These are phyloP conservation scores for Xylariaceae sp. DNA, from an alignment of 2,329 filamentous ascomycete genomes.

Conservation along the genomic window DNA sequence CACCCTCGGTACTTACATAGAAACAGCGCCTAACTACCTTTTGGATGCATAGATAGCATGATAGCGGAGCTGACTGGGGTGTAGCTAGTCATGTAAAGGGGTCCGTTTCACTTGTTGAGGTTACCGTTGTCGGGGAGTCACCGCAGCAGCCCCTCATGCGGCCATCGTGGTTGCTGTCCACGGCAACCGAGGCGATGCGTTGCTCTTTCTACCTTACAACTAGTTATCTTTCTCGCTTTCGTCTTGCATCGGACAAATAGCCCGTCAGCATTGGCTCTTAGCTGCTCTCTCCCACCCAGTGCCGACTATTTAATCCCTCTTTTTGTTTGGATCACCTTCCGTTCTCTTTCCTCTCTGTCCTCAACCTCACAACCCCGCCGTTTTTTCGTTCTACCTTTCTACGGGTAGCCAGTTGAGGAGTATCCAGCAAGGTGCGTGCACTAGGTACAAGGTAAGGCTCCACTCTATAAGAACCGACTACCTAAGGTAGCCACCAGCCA, in stretches of 20 bases:
- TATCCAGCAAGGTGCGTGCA: neutral
- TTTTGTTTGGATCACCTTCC: neutral
- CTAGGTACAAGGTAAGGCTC: slow-evolving; percentile 3
- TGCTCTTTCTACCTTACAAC: neutral
- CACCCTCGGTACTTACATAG: too few relatives aligned
- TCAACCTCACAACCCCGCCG: neutral
- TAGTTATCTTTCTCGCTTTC: neutral
- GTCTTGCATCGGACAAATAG: slow-evolving; percentile 1
- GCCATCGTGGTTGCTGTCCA: neutral
- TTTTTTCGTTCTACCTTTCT: neutral
- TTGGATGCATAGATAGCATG: too few relatives aligned
- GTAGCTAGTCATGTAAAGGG: too few relatives aligned
- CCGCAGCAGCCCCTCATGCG: neutral
- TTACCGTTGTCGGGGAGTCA: neutral
- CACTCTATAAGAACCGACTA: neutral
- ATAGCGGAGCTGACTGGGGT: too few relatives aligned
- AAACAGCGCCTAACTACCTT: too few relatives aligned
- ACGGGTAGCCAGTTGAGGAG: neutral
- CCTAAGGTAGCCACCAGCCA: too few relatives aligned
- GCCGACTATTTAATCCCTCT: neutral
- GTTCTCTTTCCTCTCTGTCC: neutral
- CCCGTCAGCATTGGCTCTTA: neutral
- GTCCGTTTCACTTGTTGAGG: too few relatives aligned
- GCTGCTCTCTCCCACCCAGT: slow-evolving; percentile 1
- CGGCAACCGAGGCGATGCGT: neutral